These are phyloP conservation scores for Euphorbia lathyris DNA, from an alignment of 345 rosid species.

Conservation along the genomic window DNA sequence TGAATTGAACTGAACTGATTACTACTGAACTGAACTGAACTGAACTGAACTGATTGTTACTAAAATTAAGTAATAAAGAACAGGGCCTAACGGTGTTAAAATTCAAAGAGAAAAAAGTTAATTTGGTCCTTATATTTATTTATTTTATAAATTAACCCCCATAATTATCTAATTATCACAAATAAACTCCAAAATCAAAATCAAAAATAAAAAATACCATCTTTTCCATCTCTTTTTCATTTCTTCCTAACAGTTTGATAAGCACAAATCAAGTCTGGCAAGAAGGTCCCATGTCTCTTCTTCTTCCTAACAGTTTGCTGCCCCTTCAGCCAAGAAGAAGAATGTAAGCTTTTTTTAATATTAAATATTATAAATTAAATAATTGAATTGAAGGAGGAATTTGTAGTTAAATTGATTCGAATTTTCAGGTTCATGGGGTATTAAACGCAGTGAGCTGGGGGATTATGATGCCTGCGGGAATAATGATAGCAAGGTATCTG, in stretches of 20 bases:
- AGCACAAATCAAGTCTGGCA: slow-evolving; percentile 30
- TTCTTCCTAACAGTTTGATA: slow-evolving; percentile 8
- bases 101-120: too few relatives aligned
- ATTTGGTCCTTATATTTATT: too few relatives aligned
- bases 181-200: too few relatives aligned
- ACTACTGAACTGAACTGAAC: too few relatives aligned
- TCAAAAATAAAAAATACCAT: too few relatives aligned
- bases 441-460: slow-evolving; percentile 94
- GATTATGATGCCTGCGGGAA: slow-evolving; percentile 66
- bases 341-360: slow-evolving; percentile 49
- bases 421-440: slow-evolving; percentile 70
- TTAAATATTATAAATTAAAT: background rate
- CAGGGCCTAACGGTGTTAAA: too few relatives aligned
- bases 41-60: too few relatives aligned
- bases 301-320: slow-evolving; percentile 25
- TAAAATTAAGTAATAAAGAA: too few relatives aligned
- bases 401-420: background rate
- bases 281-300: slow-evolving; percentile 19
- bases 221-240: too few relatives aligned
- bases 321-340: slow-evolving; percentile 44
- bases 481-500: slow-evolving; percentile 72
- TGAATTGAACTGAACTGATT: too few relatives aligned
- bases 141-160: too few relatives aligned
- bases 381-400: background rate
- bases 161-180: too few relatives aligned